These are phyloP conservation scores for Nepenthes alata DNA, from an alignment of 179 eudicot genomes.

Conservation along the genomic window DNA sequence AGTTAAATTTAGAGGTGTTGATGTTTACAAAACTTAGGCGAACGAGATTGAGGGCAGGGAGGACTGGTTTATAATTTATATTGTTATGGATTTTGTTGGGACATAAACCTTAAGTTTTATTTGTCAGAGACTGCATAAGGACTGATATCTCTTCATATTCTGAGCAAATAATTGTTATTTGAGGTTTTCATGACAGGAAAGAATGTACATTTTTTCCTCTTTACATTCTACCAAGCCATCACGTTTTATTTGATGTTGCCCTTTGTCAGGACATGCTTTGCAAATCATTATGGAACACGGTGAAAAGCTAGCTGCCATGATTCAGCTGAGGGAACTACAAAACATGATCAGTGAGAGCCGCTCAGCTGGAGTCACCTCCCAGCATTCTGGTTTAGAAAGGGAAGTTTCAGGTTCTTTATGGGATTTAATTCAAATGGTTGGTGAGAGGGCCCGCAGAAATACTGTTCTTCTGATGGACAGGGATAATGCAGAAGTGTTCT, in stretches of 20 bases:
- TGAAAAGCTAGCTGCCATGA: constrained; percentile 84
- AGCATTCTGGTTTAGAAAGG: constrained; percentile 29
- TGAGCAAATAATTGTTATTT: no score
- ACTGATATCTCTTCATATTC: not conserved
- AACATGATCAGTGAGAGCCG: constrained; percentile 51
- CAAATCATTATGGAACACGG: constrained; percentile 93
- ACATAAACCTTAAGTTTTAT: not conserved
- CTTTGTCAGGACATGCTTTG: constrained; percentile 62
- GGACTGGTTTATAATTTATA: no score
- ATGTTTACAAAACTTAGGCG: no score
- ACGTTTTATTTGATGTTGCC: constrained; percentile 1
- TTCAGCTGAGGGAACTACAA: constrained; percentile 74
- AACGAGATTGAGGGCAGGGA: no score
- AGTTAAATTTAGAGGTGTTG: no score
- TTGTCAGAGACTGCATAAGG: no score
- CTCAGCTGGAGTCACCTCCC: constrained; percentile 30
- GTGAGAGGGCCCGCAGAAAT: constrained; percentile 82
- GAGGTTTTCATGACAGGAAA: no score
- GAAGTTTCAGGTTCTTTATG: constrained; percentile 70
- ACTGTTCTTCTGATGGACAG: constrained; percentile 94
- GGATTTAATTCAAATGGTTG: constrained; percentile 91
- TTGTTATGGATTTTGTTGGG: not conserved
- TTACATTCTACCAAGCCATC: not conserved
- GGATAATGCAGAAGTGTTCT: constrained; percentile 92
- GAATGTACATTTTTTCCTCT: no score